Conservation (phyloP, 805 yeast genomes). For the Kuraishia piskuri region DNA sequence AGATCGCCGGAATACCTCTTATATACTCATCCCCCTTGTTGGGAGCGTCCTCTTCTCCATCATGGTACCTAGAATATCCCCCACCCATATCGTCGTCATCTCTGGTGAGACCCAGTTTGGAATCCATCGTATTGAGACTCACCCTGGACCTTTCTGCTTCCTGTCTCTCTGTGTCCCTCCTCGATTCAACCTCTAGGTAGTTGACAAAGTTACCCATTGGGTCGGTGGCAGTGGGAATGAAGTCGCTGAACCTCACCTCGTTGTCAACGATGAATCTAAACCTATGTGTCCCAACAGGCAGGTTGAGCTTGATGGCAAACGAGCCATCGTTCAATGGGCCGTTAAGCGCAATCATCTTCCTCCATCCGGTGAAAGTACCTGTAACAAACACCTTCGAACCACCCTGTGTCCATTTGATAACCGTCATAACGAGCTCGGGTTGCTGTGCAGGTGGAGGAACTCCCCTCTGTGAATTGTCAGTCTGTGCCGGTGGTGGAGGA, state of each 20-base stretch:
- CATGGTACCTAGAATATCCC: conserved; percentile 72
- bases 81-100: conserved; percentile 80
- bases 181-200: conserved; percentile 61
- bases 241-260: conserved; percentile 82
- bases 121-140: conserved; percentile 37
- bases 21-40: conserved; percentile 37
- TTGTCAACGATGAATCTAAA: conserved; percentile 92
- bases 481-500: conserved; percentile 9
- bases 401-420: conserved; percentile 92
- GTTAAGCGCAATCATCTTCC: conserved; percentile 88
- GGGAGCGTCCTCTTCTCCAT: conserved; percentile 32
- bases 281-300: conserved; percentile 89
- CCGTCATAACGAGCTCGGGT: conserved; percentile 36
- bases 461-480: conserved; percentile 3
- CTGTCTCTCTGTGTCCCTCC: conserved; percentile 10
- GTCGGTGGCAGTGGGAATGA: conserved; percentile 93
- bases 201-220: conserved; percentile 94
- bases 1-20: conserved; percentile 71
- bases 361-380: conserved; percentile 97
- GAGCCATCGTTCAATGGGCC: conserved; percentile 37
- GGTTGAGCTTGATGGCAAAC: conserved; percentile 61
- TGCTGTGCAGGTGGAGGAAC: conserved; percentile 13
- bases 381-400: conserved; percentile 93
- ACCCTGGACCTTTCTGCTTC: conserved; percentile 14
- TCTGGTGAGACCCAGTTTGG: conserved; percentile 52